Conservation (phyloP, 805 yeast species). For the Kazachstania viticola region DNA sequence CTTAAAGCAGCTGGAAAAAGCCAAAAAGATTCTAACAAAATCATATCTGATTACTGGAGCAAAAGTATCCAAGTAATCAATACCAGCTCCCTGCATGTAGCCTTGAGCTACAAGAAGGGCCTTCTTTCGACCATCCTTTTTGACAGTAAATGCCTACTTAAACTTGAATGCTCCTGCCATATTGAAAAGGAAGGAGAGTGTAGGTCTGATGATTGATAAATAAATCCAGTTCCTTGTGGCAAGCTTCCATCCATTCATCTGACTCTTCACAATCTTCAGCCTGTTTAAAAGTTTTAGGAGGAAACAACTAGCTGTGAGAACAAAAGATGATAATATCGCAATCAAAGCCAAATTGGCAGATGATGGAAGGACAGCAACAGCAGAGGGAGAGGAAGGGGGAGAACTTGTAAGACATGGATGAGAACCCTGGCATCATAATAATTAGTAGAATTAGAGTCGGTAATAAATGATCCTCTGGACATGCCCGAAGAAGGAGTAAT, state of each 20-base stretch:
- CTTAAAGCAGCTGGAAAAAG: conserved; percentile 1
- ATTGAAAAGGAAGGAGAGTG: conserved; percentile 2
- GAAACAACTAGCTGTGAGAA: too few relatives aligned
- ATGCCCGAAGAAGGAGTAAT: too few relatives aligned
- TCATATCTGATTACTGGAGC: conserved; percentile 19
- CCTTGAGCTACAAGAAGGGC: conserved; percentile 21
- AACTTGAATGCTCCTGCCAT: conserved; percentile 4
- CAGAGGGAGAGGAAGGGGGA: too few relatives aligned
- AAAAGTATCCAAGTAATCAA: conserved; percentile 17
- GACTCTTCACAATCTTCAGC: background rate
- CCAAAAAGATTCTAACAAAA: conserved; percentile 3
- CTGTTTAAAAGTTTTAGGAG: background rate
- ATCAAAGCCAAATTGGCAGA: too few relatives aligned
- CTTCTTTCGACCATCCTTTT: conserved; percentile 8
- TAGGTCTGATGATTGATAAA: conserved; percentile 3
- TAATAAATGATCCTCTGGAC: too few relatives aligned
- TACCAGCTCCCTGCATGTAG: conserved; percentile 12
- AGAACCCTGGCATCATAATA: too few relatives aligned
- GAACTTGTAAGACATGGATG: too few relatives aligned
- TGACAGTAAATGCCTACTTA: conserved; percentile 12
- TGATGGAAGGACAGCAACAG: too few relatives aligned
- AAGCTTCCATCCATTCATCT: conserved; percentile 2
- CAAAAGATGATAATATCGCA: too few relatives aligned
- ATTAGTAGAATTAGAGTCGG: too few relatives aligned
- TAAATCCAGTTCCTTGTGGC: conserved; percentile 1